These are phyloP conservation scores for Pseudogymnoascus sp. DNA, from an alignment of 2,329 filamentous ascomycete genomes.

Conservation along the genomic window DNA sequence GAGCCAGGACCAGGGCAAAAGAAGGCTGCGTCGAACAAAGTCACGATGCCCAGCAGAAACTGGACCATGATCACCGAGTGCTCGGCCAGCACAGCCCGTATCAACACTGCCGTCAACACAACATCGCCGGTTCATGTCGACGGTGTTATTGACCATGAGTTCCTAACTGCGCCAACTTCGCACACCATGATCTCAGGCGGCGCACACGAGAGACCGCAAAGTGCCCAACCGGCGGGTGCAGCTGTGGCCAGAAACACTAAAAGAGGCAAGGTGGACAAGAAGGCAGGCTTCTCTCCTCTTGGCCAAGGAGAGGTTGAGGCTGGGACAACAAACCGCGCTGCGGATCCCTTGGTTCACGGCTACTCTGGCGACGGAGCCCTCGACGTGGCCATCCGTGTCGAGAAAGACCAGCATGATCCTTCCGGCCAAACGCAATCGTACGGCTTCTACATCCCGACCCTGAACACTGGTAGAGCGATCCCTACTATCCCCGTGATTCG, in stretches of 20 bases:
- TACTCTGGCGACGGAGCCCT: slow-evolving; percentile 53
- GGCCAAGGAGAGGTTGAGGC: slow-evolving; percentile 70
- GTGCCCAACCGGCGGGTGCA: not conserved
- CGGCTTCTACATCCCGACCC: slow-evolving; percentile 68
- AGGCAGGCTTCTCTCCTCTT: slow-evolving; percentile 63
- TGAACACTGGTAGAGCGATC: slow-evolving; percentile 10
- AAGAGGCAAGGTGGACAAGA: slow-evolving; percentile 43
- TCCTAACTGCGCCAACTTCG: slow-evolving; percentile 41
- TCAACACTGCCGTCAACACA: slow-evolving; percentile 19
- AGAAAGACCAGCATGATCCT: slow-evolving; percentile 75
- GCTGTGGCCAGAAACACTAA: not conserved
- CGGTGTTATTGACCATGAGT: not conserved
- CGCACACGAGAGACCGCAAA: not conserved
- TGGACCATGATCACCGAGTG: slow-evolving; percentile 90
- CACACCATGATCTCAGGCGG: slow-evolving; percentile 38
- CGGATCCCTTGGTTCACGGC: slow-evolving; percentile 47
- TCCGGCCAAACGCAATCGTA: slow-evolving; percentile 76
- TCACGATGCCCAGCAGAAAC: slow-evolving; percentile 88
- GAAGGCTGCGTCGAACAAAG: slow-evolving; percentile 66
- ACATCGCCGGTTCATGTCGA: not conserved
- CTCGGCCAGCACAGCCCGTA: slow-evolving; percentile 47
- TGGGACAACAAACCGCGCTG: slow-evolving; percentile 71
- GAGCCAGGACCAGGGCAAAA: slow-evolving; percentile 75
- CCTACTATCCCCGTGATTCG: not conserved
- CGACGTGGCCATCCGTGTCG: slow-evolving; percentile 78